Evolutionary conservation across 768 basidiomycete genomes (phyloP).

Genomic region (Russula sp.): DNA sequence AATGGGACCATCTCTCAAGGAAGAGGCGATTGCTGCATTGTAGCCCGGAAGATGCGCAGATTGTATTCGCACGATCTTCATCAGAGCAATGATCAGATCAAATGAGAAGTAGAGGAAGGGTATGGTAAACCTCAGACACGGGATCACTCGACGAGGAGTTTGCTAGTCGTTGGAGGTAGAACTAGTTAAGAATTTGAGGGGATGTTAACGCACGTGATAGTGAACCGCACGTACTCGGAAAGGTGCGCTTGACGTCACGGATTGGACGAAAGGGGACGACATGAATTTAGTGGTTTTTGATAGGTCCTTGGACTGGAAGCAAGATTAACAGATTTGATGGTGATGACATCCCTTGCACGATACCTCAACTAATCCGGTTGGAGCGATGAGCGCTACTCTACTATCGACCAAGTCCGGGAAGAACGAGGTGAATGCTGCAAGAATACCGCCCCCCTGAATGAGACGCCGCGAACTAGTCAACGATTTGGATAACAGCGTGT

Average conservation of each 20-base stretch:
- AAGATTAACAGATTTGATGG: background rate
- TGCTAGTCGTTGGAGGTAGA: conserved; percentile 31
- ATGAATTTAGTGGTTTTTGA: conserved; percentile 72
- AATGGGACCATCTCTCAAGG: conserved; percentile 63
- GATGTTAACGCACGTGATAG: background rate
- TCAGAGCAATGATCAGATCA: background rate
- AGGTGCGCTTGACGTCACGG: conserved; percentile 52
- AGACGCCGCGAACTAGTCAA: background rate
- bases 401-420: conserved; percentile 67
- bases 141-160: conserved; percentile 27
- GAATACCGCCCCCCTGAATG: conserved; percentile 62
- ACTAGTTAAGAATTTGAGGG: conserved; percentile 17
- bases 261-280: conserved; percentile 69
- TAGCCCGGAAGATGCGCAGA: conserved; percentile 69
- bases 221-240: conserved; percentile 41
- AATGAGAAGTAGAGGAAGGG: background rate
- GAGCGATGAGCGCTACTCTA: conserved; percentile 59
- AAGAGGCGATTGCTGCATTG: conserved; percentile 71
- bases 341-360: background rate
- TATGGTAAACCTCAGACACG: conserved; percentile 25
- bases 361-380: conserved; percentile 64
- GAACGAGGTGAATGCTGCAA: conserved; percentile 59
- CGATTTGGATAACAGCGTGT: background rate
- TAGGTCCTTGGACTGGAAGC: conserved; percentile 48
- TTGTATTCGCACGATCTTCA: conserved; percentile 66